Evolutionary conservation across 2,329 filamentous ascomycete genomes (phyloP).

Genomic region (Colletotrichum eleusines): DNA sequence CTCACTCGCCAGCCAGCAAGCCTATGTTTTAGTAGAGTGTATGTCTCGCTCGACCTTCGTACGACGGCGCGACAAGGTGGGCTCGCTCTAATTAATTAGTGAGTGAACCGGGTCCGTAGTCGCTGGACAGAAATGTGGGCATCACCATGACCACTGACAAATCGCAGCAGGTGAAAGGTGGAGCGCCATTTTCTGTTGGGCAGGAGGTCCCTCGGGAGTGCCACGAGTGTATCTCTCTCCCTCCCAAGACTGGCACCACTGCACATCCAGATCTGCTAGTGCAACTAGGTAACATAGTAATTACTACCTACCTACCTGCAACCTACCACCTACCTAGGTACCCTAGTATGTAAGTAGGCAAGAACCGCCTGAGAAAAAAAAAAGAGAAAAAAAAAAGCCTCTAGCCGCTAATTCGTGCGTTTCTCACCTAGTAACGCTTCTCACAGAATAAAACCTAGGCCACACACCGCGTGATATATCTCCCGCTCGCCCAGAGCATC

Average conservation of each 20-base stretch:
- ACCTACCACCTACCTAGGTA: too few species aligned
- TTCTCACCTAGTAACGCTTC: background rate
- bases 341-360: too few species aligned
- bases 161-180: conserved; percentile 5
- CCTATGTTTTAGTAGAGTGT: background rate
- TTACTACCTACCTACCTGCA: background rate
- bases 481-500: conserved; percentile 17
- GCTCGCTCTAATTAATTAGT: conserved; percentile 17
- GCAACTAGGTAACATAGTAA: background rate
- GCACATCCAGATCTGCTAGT: conserved; percentile 31
- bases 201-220: conserved; percentile 21
- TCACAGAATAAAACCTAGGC: conserved; percentile 5
- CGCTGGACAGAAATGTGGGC: conserved; percentile 31
- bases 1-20: too few species aligned
- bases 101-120: conserved; percentile 37
- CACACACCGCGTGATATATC: conserved; percentile 18
- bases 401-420: background rate
- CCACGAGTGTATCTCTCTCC: conserved; percentile 25
- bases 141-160: conserved; percentile 19
- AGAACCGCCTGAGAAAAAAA: conserved; percentile 12
- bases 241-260: background rate
- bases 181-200: conserved; percentile 30
- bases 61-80: background rate
- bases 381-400: conserved; percentile 9
- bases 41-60: background rate